Percentiles rank a stretch among this genome's conserved stretches.
Evolutionary conservation across 768 basidiomycete genomes (phyloP).

Genomic region (Boletus vinaceobasis): DNA sequence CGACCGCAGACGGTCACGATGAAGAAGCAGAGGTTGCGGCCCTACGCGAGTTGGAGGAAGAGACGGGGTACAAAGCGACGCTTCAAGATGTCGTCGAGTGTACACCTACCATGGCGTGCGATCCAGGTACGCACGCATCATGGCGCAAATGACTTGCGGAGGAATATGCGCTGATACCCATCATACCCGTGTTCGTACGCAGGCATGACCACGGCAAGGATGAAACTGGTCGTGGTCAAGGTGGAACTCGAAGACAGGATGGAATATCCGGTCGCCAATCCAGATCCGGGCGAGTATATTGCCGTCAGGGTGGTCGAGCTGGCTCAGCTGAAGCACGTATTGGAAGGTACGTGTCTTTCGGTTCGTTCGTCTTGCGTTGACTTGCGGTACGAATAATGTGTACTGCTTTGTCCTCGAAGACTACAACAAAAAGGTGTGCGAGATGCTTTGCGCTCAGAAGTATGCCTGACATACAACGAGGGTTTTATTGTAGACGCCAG

Average conservation of each 20-base stretch:
- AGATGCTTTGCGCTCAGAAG: neutral
- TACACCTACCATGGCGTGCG: constrained; percentile 59
- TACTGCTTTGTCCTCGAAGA: constrained; percentile 34
- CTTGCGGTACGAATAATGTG: neutral
- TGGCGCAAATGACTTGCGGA: neutral
- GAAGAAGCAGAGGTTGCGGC: constrained; percentile 82
- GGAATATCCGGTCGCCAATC: constrained; percentile 66
- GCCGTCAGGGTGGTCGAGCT: constrained; percentile 69
- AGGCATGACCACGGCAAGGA: constrained; percentile 95
- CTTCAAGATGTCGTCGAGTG: constrained; percentile 51
- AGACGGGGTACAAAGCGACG: constrained; percentile 81
- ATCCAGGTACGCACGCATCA: constrained; percentile 53
- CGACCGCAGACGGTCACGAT: neutral
- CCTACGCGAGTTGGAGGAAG: constrained; percentile 86
- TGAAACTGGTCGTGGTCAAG: constrained; percentile 77
- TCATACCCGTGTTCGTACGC: neutral
- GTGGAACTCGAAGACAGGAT: constrained; percentile 66
- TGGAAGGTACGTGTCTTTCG: constrained; percentile 57
- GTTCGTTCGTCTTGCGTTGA: neutral
- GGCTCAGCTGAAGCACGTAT: constrained; percentile 52
- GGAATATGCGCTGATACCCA: neutral
- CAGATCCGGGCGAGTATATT: constrained; percentile 87
- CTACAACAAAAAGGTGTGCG: constrained; percentile 54
- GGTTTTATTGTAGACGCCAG: constrained; percentile 73
- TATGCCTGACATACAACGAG: constrained; percentile 27